Evolutionary conservation across 345 rosid genomes (phyloP), one percentile per base, ranked within the genome.

Genomic region (Ceriops zippeliana): DNA sequence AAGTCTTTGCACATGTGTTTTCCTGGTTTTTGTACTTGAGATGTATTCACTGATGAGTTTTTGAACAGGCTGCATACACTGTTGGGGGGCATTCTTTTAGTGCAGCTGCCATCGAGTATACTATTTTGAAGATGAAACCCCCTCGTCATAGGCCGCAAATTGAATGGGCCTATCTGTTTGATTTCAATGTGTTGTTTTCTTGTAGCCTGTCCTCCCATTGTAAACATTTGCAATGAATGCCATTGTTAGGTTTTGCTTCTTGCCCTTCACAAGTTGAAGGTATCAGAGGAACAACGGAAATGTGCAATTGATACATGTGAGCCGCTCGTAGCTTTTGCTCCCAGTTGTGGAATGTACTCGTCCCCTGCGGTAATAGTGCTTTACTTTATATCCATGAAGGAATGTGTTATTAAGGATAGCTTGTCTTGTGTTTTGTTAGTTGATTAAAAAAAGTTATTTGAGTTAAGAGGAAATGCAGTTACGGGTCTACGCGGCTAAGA

Each of bases 81-180:
- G 92, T 93, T 32, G 97, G 97, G 26, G 97, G 98, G 31, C 90
- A 87, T 80, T 91, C 95, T 61, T 91, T 86, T 73, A 91, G 82
- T 32, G 98, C 96, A 58, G 87, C 86, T 24, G 89, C 85, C 19
- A 91, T 93, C 2, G 95, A 91, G 76, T 88, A 88, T 58, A 80
- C 75, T 66, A 80, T 89, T 71, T 75, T 93, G 75, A 88, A 86
- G 96, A 88, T 88, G 96, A 91, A 80, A 70, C 95, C 95, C 24
- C 98, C 98, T 28, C 67, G 80, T 63, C 96, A 91, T 74, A 82
- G 93, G 64, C 96, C 95, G 34, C 96, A 93, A 79, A 89, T 86
- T 15, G 97, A 91, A 89, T 34, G 81, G 52, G 46, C 47, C 58
- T 57, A 2, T 58, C 47, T 49, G 34, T 31, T 28, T 35, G 26